Conservation (phyloP, 352 stramenopile genomes). For the Globisporangium lucens region DNA sequence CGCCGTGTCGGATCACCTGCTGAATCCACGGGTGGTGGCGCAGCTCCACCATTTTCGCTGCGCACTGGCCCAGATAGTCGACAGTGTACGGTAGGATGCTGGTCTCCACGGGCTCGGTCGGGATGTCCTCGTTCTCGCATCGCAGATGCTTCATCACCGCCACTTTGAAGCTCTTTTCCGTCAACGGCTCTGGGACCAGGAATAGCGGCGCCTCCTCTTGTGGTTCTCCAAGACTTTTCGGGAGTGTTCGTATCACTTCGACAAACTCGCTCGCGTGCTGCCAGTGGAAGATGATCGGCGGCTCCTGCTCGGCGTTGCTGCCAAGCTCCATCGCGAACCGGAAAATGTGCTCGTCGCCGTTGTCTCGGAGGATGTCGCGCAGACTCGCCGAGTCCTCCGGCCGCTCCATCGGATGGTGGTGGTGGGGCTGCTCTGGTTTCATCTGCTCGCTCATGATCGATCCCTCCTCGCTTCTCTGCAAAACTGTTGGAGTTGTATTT, state of each 20-base stretch:
- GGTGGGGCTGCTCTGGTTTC: neutral
- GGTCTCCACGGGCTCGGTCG: neutral
- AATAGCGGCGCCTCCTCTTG: neutral
- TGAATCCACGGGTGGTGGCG: slow-evolving; percentile 6
- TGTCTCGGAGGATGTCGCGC: neutral
- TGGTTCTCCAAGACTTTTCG: neutral
- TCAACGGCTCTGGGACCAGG: neutral
- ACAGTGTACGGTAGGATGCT: slow-evolving; percentile 10
- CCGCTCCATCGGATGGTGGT: slow-evolving; percentile 1
- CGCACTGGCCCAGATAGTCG: slow-evolving; percentile 7
- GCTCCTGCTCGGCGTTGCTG: slow-evolving; percentile 6
- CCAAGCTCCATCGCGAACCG: slow-evolving; percentile 1
- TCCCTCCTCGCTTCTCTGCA: no score
- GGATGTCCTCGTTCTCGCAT: slow-evolving; percentile 1
- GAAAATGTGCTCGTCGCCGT: slow-evolving; percentile 4
- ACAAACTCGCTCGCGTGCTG: slow-evolving; percentile 7
- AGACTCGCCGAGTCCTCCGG: neutral
- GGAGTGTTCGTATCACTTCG: neutral
- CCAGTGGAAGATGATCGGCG: slow-evolving; percentile 2
- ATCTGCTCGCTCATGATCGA: no score
- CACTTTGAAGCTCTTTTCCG: slow-evolving; percentile 3
- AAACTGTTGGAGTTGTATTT: no score
- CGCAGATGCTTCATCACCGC: neutral
- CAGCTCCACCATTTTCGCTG: slow-evolving; percentile 2
- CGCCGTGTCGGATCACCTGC: neutral